A percentile compares a stretch with the other conserved stretches of the same genome.
Evolutionary conservation across 306 rosid genomes (phyloP).

Genomic region (Lathyrus aphaca): DNA sequence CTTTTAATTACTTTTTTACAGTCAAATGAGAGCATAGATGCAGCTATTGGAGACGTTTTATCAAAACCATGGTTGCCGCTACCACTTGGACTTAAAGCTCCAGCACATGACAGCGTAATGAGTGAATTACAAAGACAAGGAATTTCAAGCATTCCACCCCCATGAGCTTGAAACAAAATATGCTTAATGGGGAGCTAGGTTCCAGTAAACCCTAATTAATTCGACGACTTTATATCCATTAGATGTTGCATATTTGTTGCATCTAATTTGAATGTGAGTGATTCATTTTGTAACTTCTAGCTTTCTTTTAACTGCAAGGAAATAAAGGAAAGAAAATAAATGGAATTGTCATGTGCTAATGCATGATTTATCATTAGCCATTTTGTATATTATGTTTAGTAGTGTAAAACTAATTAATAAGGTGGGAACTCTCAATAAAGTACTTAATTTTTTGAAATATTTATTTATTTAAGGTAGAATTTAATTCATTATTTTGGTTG

Average conservation of each 20-base stretch:
- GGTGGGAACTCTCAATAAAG: background rate
- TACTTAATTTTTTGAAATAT: background rate
- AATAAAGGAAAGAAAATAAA: background rate
- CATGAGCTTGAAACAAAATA: conserved; percentile 46
- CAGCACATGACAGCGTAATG: conserved; percentile 70
- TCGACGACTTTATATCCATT: conserved; percentile 61
- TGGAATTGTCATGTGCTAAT: conserved; percentile 10
- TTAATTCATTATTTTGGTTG: too few species aligned
- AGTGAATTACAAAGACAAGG: conserved; percentile 84
- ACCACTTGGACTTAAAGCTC: conserved; percentile 88
- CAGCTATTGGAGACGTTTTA: conserved; percentile 82
- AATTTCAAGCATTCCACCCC: conserved; percentile 73
- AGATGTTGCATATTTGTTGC: conserved; percentile 34
- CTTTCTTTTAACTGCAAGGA: background rate
- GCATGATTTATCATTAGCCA: conserved; percentile 15
- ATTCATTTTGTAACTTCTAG: conserved; percentile 21
- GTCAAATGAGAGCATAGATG: conserved; percentile 92
- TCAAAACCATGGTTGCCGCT: conserved; percentile 90
- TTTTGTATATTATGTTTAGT: background rate
- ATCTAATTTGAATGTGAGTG: conserved; percentile 35
- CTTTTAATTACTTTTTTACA: conserved; percentile 28
- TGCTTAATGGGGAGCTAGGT: background rate
- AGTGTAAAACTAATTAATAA: background rate
- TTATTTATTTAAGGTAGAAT: background rate
- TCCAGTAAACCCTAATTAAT: conserved; percentile 49